These are phyloP conservation scores for Terana coerulea DNA, from an alignment of 768 basidiomycete species.

Conservation along the genomic window DNA sequence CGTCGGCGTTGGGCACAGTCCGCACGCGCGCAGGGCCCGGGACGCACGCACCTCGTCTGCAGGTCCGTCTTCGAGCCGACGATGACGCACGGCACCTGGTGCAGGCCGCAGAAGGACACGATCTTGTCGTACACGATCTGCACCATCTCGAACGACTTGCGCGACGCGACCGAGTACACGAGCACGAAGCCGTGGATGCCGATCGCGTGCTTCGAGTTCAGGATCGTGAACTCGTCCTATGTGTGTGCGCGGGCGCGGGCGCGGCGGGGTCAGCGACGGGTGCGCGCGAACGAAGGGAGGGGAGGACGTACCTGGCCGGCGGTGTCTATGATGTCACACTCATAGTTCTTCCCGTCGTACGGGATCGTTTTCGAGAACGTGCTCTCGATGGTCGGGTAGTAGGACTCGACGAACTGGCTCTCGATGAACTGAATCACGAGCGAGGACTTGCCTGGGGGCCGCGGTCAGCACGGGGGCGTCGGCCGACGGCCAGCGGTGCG, in stretches of 20 bases:
- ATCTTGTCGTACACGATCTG: constrained; percentile 93
- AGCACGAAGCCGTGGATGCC: constrained; percentile 97
- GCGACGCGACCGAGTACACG: constrained; percentile 90
- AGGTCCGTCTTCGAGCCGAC: constrained; percentile 93
- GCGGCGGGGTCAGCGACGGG: no score
- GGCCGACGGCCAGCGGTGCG: constrained; percentile 16
- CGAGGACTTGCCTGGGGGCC: constrained; percentile 83
- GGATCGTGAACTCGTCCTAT: constrained; percentile 95
- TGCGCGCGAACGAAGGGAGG: not conserved
- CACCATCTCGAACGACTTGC: constrained; percentile 93
- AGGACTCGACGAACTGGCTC: constrained; percentile 85
- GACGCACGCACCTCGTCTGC: constrained; percentile 53
- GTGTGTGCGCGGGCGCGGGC: not conserved
- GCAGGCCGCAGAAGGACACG: constrained; percentile 77
- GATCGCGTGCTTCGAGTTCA: constrained; percentile 91
- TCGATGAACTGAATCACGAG: constrained; percentile 92
- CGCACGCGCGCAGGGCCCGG: constrained; percentile 3
- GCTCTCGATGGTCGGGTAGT: constrained; percentile 94
- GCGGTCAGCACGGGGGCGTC: constrained; percentile 6
- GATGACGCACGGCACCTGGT: constrained; percentile 87
- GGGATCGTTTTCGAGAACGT: constrained; percentile 82
- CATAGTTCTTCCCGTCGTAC: constrained; percentile 87
- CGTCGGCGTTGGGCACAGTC: no score
- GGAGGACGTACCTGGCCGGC: constrained; percentile 81
- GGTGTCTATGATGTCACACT: constrained; percentile 97